Base-by-base conservation (phyloP, 1,139 yeast species). In the Blastobotrys illinoisensis region DNA sequence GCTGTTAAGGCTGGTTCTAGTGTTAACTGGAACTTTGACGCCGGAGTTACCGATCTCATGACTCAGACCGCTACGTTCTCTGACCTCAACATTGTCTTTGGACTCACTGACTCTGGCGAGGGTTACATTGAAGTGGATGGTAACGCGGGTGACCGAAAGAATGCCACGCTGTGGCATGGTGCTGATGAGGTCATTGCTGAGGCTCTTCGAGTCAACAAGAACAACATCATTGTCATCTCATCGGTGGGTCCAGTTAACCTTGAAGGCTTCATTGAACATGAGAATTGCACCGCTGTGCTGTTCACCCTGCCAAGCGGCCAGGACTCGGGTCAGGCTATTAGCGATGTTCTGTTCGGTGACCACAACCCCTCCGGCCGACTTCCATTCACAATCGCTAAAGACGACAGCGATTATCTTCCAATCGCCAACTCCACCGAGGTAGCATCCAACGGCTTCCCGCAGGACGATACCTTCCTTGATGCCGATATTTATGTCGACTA, bases 311-410 rank as follows among this genome's bases (percentile, higher is more conserved):
- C 86, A 4, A 74, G 79, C 53, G 87, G 87, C 21, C 85, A 83
- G 64, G 80, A 71, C 66, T 75, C 74, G 58, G 81, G 78, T 54
- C 58, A 71, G 60, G 79, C 77, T 11, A 70, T 79, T 45, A 79
- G 79, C 1, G 79, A 79, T 26, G 66, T 78, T 14, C 67, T 80
- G 52, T 83, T 81, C 68, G 88, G 88, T 1, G 83, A 79, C 46
- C 73, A 71, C 20, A 80, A 80, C 60, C 87, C 87, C 6, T 79
- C 84, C 19, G 88, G 87, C 2, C 77, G 79, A 60, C 71, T 83
- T 49, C 86, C 88, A 0, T 82, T 82, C 61, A 82, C 87, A 1
- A 76, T 83, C 61, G 86, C 87, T 11, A 77, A 74, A 64, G 78
- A 80, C 60, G 73, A 71, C 49, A 78, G 72, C 60, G 85, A 82